These are phyloP conservation scores for Serendipita sp. DNA, from an alignment of 768 basidiomycete species.

Conservation along the genomic window DNA sequence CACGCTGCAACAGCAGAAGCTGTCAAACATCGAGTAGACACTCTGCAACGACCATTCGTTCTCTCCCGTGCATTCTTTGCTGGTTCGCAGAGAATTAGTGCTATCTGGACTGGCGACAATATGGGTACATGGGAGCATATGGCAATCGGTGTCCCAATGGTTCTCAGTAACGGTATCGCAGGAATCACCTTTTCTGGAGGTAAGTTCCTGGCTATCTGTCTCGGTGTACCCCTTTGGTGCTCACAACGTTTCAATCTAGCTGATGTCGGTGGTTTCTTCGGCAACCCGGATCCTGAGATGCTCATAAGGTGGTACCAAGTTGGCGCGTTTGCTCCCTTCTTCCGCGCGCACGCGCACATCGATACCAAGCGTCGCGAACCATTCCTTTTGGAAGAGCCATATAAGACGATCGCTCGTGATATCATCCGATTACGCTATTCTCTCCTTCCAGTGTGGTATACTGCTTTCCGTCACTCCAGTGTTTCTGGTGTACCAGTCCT, in stretches of 20 bases:
- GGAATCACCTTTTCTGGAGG: slow-evolving; percentile 88
- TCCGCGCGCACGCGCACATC: slow-evolving; percentile 95
- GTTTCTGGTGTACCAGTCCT: slow-evolving; percentile 68
- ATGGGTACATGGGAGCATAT: slow-evolving; percentile 97
- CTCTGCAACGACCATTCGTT: slow-evolving; percentile 80
- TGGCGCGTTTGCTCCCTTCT: slow-evolving; percentile 90
- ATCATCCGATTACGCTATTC: slow-evolving; percentile 68
- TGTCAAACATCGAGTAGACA: slow-evolving; percentile 53
- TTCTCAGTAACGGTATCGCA: slow-evolving; percentile 70
- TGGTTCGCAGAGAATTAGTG: slow-evolving; percentile 88
- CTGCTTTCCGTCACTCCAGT: slow-evolving; percentile 83
- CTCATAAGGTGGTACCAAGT: slow-evolving; percentile 95
- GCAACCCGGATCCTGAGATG: slow-evolving; percentile 89
- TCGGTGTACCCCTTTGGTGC: no score
- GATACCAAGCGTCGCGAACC: slow-evolving; percentile 97
- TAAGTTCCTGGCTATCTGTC: no score
- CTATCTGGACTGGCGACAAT: slow-evolving; percentile 99
- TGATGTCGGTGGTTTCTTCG: slow-evolving; percentile 98
- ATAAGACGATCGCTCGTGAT: slow-evolving; percentile 66
- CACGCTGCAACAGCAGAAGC: slow-evolving; percentile 74
- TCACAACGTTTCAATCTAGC: slow-evolving; percentile 43
- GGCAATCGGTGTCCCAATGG: slow-evolving; percentile 85
- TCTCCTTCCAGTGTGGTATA: slow-evolving; percentile 90
- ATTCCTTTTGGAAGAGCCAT: slow-evolving; percentile 78
- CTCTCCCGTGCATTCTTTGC: slow-evolving; percentile 90